Base-by-base conservation (phyloP, 768 basidiomycete genomes). In the Hypholoma sublateritium region DNA sequence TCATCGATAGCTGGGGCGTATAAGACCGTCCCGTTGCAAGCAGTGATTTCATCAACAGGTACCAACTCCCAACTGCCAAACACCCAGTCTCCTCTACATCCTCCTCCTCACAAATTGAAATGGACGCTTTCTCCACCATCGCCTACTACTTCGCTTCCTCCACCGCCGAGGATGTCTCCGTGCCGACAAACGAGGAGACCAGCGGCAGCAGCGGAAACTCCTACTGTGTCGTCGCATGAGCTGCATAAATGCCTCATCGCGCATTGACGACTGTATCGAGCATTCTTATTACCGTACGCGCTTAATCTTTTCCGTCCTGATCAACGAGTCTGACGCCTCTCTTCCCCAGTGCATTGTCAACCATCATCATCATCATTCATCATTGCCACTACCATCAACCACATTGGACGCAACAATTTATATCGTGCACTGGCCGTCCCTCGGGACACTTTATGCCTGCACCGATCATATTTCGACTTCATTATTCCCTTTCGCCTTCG, bases 111-210 rank as follows among this genome's bases (percentile, higher is more conserved):
- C 28, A 32, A 32, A 7, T 9, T 32, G 28, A 32, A 59, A 67
- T 67, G 64, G 64, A 67, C 65, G 59, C 66, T 54, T 67, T 67
- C 66, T 53, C 63, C 55, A 62, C 64, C 59, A 64, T 67, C 62
- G 43, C 19, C 59, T 53, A 62, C 61, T 61, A 65, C 61, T 47
- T 59, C 36, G 53, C 58, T 46, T n/a, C 57, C 50, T 50, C 66
- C 54, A 59, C 59, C 37, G 55, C 32, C 24, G 62, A 61, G 58
- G 64, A 63, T 53, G 48, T 52, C 14, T 60, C 59, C 19, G 43
- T 65, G 4, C 65, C 65, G 9, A 37, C 55, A 13, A 52, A 63
- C 49, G 58, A 65, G 51, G 64, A 65, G 53, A 58, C 52, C 11
- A 42, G 49, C 22, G 62, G 62, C 7, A 36, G 28, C 1, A 56